Conservation (phyloP, 257 asterid species). For the Leonotis leonurus region DNA sequence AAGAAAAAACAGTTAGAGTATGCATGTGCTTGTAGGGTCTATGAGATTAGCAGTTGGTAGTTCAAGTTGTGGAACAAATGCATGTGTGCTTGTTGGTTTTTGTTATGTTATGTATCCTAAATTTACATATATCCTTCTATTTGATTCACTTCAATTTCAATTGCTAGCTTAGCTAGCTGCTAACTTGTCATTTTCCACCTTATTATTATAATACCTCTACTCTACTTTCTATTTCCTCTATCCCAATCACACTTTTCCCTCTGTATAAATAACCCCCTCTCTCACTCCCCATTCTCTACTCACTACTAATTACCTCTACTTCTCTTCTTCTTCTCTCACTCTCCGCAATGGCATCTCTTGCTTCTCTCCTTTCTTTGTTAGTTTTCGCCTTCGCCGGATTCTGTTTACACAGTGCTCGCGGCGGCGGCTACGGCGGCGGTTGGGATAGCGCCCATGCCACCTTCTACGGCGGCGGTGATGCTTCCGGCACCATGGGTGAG, state of each 20-base stretch:
- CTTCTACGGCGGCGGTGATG: conserved; percentile 56
- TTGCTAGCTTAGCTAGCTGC: too few relatives aligned
- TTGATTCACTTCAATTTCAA: conserved; percentile 23
- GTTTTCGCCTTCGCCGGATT: conserved; percentile 22
- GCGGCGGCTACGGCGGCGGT: conserved; percentile 40
- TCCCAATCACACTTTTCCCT: conserved; percentile 6
- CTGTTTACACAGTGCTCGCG: conserved; percentile 15
- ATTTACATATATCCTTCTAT: neutral
- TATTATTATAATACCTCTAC: neutral
- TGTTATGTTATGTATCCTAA: conserved; percentile 28
- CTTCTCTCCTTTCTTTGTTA: conserved; percentile 22
- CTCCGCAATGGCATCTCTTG: conserved; percentile 32
- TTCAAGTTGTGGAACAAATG: conserved; percentile 58
- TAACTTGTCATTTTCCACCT: conserved; percentile 42
- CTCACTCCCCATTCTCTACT: conserved; percentile 18
- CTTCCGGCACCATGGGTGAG: conserved; percentile 55
- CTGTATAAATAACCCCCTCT: conserved; percentile 37
- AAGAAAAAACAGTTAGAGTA: conserved; percentile 16
- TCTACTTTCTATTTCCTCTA: neutral
- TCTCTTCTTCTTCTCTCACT: neutral
- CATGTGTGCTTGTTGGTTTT: conserved; percentile 69
- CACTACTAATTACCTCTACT: conserved; percentile 10
- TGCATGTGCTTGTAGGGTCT: conserved; percentile 76
- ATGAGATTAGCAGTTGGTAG: conserved; percentile 46
- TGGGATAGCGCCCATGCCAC: conserved; percentile 51